These are phyloP conservation scores for Alternaria sp. DNA, from an alignment of 2,329 filamentous ascomycete genomes.

Conservation along the genomic window DNA sequence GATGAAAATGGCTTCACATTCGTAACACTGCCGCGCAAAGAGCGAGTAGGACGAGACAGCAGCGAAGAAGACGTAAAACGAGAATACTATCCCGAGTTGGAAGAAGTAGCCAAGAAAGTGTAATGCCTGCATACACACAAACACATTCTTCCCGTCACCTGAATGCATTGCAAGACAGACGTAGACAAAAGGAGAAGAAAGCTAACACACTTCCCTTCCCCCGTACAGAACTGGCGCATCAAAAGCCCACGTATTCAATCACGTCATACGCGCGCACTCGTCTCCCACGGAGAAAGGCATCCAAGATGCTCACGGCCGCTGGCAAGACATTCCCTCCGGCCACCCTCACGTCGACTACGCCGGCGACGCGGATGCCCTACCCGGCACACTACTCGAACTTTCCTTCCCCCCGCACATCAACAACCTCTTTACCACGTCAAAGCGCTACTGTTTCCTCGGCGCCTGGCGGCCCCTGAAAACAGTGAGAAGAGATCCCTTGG, in stretches of 20 bases:
- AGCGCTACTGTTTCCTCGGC: slow-evolving; percentile 41
- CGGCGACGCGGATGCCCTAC: slow-evolving; percentile 17
- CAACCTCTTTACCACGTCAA: slow-evolving; percentile 11
- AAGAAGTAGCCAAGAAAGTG: slow-evolving; percentile 24
- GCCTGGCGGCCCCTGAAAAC: slow-evolving; percentile 42
- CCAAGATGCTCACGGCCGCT: slow-evolving; percentile 57
- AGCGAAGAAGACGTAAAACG: slow-evolving; percentile 25
- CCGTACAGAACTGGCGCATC: slow-evolving; percentile 26
- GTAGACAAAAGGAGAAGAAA: background rate
- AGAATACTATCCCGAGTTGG: slow-evolving; percentile 31
- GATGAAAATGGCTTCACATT: slow-evolving; percentile 49
- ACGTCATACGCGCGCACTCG: slow-evolving; percentile 56
- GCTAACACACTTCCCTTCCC: background rate
- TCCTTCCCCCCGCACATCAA: slow-evolving; percentile 22
- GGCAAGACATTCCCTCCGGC: slow-evolving; percentile 39
- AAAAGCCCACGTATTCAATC: slow-evolving; percentile 44
- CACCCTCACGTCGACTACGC: slow-evolving; percentile 36
- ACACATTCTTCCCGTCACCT: background rate
- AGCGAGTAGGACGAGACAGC: slow-evolving; percentile 16
- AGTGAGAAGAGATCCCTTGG: slow-evolving; percentile 37
- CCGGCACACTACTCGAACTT: slow-evolving; percentile 30
- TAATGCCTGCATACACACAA: background rate
- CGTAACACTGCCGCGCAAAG: slow-evolving; percentile 19
- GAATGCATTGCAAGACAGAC: background rate
- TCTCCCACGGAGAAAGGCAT: slow-evolving; percentile 56